Percentiles rank a stretch among this genome's conserved stretches.
Conservation (phyloP, 495 filamentous ascomycete genomes). For the Hypoxylon perforatum region DNA sequence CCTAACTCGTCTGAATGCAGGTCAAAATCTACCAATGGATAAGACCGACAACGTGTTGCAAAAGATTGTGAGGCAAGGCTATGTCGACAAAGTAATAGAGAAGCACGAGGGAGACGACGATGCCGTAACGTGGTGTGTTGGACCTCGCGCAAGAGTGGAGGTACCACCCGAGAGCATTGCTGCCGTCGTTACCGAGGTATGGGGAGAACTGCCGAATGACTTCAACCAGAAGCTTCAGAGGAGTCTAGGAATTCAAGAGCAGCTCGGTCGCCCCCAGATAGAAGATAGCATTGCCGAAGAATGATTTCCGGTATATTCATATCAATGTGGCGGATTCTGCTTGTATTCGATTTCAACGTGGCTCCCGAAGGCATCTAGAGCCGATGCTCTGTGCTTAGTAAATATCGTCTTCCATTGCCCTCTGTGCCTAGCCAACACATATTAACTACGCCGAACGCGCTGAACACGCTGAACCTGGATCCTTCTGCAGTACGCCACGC, state of each 20-base stretch:
- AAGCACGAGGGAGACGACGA: conserved; percentile 73
- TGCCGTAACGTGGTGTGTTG: conserved; percentile 78
- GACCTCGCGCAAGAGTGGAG: conserved; percentile 87
- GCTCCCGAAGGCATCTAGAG: background rate
- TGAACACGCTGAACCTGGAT: too few relatives aligned
- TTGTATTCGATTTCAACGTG: background rate
- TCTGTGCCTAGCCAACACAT: background rate
- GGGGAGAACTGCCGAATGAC: conserved; percentile 61
- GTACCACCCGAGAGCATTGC: conserved; percentile 78
- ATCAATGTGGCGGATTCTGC: background rate
- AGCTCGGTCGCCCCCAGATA: conserved; percentile 16
- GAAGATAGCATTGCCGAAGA: conserved; percentile 50
- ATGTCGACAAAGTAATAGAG: conserved; percentile 79
- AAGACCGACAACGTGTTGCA: conserved; percentile 80
- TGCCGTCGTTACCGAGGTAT: conserved; percentile 72
- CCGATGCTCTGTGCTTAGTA: background rate
- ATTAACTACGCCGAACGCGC: background rate
- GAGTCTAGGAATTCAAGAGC: conserved; percentile 63
- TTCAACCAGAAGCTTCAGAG: conserved; percentile 63
- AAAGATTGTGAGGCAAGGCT: conserved; percentile 82
- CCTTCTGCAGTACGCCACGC: background rate
- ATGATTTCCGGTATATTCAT: too few relatives aligned
- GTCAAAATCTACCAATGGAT: conserved; percentile 77
- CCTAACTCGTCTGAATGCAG: conserved; percentile 78
- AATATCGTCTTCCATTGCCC: background rate